Base-by-base conservation (phyloP, 495 filamentous ascomycete genomes). In the Podospora conica region DNA sequence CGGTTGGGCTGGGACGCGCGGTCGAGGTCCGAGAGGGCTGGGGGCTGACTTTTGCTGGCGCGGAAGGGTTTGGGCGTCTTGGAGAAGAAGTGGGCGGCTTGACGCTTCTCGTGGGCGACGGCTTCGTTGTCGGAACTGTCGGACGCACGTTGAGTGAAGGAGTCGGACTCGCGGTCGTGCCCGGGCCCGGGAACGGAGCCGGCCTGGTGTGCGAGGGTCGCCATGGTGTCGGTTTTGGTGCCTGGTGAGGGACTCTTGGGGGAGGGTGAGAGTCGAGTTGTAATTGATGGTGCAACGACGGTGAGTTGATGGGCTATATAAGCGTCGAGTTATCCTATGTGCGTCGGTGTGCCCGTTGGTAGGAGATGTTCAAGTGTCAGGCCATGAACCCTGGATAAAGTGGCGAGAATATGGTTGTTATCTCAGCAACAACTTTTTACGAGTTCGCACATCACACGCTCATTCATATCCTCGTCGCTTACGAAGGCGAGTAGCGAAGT, bases 1-100 rank as follows among this genome's bases (percentile, higher is more conserved):
- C 84, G 79, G 66, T 84, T 84, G 8, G 84, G 79, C 9, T 80
- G 81, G 21, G 80, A 83, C 3, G 83, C 78, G 29, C 81, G 81
- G 71, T 84, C 76, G 25, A 68, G 27, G 53, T 66, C 58, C 7
- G 71, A 53, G 12, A 24, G 56, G 29, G 29, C 9, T 9, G 29
- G 10, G 29, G 59, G 21, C 56, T 9, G 58, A 12, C 9, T 33
- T 2, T 29, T 23, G 29, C 22, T 56, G 57, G 21, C 60, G 29
- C 10, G 55, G 61, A 29, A 2, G 59, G 28, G 12, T 61, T 40
- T 58, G 33, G 21, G 9, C 20, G 40, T 8, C 27, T 24, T 69
- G 54, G 59, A 25, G n/a, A 55, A 25, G n/a, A 25, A 31, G 55
- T 23, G 24, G 7, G 53, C 48, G 27, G 62, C 55, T n/a, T 31